A percentile compares a stretch with the other conserved stretches of the same genome.
Conservation (phyloP, 2,329 filamentous ascomycete genomes). For the Pseudopithomyces maydicus region DNA sequence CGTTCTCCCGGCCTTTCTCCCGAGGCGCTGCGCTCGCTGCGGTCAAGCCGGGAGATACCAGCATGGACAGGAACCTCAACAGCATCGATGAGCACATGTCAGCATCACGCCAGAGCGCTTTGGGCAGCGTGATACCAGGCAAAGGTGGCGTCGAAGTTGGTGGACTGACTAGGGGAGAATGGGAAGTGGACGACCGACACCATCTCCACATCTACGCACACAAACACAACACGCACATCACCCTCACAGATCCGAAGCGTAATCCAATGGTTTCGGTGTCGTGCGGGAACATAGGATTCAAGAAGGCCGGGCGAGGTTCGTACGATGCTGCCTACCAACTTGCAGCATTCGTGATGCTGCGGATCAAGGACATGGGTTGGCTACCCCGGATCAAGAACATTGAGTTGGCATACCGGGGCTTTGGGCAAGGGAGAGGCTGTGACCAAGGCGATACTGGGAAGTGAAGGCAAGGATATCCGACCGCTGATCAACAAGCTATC, state of each 20-base stretch:
- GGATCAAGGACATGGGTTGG: constrained; percentile 82
- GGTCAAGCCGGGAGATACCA: constrained; percentile 8
- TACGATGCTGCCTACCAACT: constrained; percentile 96
- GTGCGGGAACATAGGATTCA: constrained; percentile 89
- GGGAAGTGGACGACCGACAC: constrained; percentile 64
- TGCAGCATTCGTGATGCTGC: constrained; percentile 78
- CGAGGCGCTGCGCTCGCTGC: constrained; percentile 23
- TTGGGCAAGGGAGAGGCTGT: constrained; percentile 89
- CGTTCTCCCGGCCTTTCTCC: constrained; percentile 40
- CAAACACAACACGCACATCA: constrained; percentile 96
- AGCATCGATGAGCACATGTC: constrained; percentile 8
- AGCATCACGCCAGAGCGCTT: constrained; percentile 15
- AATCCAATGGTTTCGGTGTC: constrained; percentile 80
- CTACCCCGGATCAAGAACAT: constrained; percentile 75
- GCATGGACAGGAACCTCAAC: constrained; percentile 12
- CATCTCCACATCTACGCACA: constrained; percentile 86
- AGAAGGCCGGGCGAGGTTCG: constrained; percentile 75
- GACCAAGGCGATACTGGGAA: constrained; percentile 84
- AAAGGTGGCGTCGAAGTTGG: not conserved
- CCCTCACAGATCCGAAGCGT: constrained; percentile 80
- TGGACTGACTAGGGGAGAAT: constrained; percentile 30
- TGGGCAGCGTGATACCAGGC: constrained; percentile 27
- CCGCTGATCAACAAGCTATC: constrained; percentile 78
- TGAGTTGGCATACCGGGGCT: constrained; percentile 83
- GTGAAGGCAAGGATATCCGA: constrained; percentile 78